Evolutionary conservation across 2,329 filamentous ascomycete genomes (phyloP), one percentile per base, ranked within the genome.

Genomic region (Fusarium goolgardi): DNA sequence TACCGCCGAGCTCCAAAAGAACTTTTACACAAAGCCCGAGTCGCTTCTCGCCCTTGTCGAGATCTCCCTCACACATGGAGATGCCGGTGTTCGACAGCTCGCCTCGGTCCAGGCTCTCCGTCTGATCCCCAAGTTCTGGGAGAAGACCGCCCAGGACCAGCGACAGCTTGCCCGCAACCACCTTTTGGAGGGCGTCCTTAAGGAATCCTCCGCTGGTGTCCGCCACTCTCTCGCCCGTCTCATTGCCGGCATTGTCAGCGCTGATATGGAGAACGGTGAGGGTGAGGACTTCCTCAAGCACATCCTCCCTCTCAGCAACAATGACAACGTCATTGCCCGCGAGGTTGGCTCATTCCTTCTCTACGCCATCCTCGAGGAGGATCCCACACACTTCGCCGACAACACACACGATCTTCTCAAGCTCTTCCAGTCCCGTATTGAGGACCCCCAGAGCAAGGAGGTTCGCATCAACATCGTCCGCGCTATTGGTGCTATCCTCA

Each of bases 391-490:
- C 71, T 97, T 97, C 80, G 88, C 89, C 73, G 91, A 94, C 75
- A 92, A 96, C 80, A 88, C 93, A 73, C 81, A 85, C 61, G 89
- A 92, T 76, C 88, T 98, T 63, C 93, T 98, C 75, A 85, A 87
- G 74, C 85, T 98, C 27, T 97, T 98, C 82, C 85, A 85, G 79
- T 90, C 90, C 78, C 96, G 94, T 47, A 96, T 99, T 75, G 90
- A 91, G 75, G 96, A 98, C 76, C 90, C 92, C 2, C 90, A 96
- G 80, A 97, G 94, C 79, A 88, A 91, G 65, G 93, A 97, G 78
- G 96, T 99, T 59, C 91, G 94, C 74, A 90, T 97, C 82, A 98
- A 97, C 84, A 96, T 96, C 32, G 90, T 97, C 81, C 88, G 97
- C 75, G 94, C 93, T 64, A 87, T 98, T 64, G 94, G 94, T 75